A percentile compares a stretch with the other conserved stretches of the same genome.
Evolutionary conservation across 169 alveolate genomes (phyloP).

Genomic region (Theileria luwenshuni): DNA sequence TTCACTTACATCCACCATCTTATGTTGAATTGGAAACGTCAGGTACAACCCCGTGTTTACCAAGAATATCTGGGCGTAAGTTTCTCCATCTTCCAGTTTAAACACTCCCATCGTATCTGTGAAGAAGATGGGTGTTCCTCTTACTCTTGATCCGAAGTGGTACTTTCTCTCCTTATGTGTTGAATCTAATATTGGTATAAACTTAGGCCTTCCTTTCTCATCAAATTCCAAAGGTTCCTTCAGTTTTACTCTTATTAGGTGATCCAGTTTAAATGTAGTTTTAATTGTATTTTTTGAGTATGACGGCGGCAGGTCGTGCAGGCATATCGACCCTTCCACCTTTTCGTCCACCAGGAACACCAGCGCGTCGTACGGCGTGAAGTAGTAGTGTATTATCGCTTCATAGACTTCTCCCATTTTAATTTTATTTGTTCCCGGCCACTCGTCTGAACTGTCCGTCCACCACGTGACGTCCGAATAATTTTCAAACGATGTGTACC

Average conservation of each 20-base stretch:
- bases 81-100: constrained; percentile 31
- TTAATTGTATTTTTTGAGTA: constrained; percentile 3
- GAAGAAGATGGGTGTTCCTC: constrained; percentile 55
- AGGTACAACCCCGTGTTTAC: constrained; percentile 1
- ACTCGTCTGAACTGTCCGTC: constrained; percentile 45
- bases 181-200: constrained; percentile 8
- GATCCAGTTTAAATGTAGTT: constrained; percentile 22
- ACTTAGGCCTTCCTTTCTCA: constrained; percentile 56
- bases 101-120: constrained; percentile 46
- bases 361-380: constrained; percentile 46
- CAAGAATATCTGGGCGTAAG: constrained; percentile 17
- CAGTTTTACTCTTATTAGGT: constrained; percentile 38
- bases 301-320: constrained; percentile 35
- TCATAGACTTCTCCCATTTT: constrained; percentile 42
- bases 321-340: constrained; percentile 51
- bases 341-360: constrained; percentile 43
- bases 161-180: background rate
- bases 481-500: constrained; percentile 23
- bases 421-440: constrained; percentile 59
- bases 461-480: constrained; percentile 29
- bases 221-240: constrained; percentile 57
- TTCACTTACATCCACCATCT: background rate
- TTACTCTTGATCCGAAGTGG: constrained; percentile 22
- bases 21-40: constrained; percentile 5
- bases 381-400: constrained; percentile 50